These are phyloP conservation scores for Cucumis melo DNA, from an alignment of 306 rosid species.

Conservation along the genomic window DNA sequence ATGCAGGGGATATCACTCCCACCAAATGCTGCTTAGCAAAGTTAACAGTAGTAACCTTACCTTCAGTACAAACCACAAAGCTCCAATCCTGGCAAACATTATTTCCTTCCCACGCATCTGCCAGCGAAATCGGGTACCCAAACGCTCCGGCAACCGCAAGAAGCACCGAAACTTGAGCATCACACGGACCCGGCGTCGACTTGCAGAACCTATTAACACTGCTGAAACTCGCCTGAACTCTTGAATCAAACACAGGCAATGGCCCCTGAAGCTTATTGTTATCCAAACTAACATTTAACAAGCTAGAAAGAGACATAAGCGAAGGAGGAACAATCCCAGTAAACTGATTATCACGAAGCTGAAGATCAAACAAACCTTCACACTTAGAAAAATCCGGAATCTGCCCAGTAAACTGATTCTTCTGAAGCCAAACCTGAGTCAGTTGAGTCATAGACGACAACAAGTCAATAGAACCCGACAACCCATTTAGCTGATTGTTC, in stretches of 20 bases:
- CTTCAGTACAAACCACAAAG: conserved; percentile 23
- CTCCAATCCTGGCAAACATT: conserved; percentile 35
- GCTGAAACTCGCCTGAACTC: conserved; percentile 10
- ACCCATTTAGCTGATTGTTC: conserved; percentile 53
- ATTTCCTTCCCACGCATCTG: conserved; percentile 33
- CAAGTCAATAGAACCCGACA: conserved; percentile 40
- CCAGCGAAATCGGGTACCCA: conserved; percentile 29
- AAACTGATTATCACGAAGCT: conserved; percentile 56
- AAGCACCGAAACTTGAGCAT: conserved; percentile 30
- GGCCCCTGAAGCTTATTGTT: conserved; percentile 65
- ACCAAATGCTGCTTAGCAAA: conserved; percentile 20
- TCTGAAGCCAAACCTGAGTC: conserved; percentile 62
- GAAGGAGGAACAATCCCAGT: conserved; percentile 52
- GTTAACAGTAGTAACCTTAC: conserved; percentile 27
- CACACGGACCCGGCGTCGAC: conserved; percentile 27
- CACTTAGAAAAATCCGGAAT: conserved; percentile 54
- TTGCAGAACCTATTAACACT: conserved; percentile 48
- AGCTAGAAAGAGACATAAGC: conserved; percentile 17
- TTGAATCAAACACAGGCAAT: conserved; percentile 23
- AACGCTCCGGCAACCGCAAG: conserved; percentile 38
- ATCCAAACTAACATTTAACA: conserved; percentile 36
- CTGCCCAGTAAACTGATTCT: conserved; percentile 48
- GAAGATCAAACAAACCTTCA: conserved; percentile 35
- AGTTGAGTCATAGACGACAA: conserved; percentile 42
- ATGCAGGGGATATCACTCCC: conserved; percentile 59